Evolutionary conservation across 306 rosid genomes (phyloP).

Genomic region (Vigna nakashimae): DNA sequence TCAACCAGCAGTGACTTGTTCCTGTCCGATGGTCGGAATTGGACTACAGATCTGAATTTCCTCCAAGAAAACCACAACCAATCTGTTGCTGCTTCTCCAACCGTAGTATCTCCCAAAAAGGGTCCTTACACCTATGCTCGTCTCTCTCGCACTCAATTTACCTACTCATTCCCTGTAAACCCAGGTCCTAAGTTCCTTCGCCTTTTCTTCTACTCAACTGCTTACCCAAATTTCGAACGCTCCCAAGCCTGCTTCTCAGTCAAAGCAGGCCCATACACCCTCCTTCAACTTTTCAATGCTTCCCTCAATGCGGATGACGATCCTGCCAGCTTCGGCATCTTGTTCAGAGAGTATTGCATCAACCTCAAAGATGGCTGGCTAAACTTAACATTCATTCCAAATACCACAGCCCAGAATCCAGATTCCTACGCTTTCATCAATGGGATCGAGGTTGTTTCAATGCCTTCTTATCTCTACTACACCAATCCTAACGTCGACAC

Average conservation of each 20-base stretch:
- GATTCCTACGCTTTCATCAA: conserved; percentile 15
- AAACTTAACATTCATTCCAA: neutral
- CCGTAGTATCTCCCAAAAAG: no score
- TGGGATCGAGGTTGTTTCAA: neutral
- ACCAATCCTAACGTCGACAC: no score
- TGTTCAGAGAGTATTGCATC: conserved; percentile 46
- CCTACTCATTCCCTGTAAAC: conserved; percentile 43
- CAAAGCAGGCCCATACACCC: conserved; percentile 30
- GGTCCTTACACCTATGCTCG: conserved; percentile 31
- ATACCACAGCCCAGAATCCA: no score
- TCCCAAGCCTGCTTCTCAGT: conserved; percentile 43
- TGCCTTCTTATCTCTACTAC: neutral
- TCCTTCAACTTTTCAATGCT: conserved; percentile 47
- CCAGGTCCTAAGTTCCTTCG: conserved; percentile 42
- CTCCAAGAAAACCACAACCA: no score
- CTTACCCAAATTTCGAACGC: conserved; percentile 8
- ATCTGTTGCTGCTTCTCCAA: no score
- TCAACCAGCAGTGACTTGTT: no score
- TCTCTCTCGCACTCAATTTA: conserved; percentile 46
- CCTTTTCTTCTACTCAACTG: conserved; percentile 38
- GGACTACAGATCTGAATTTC: no score
- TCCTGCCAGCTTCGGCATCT: neutral
- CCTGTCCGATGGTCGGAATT: no score
- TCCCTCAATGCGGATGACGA: conserved; percentile 14
- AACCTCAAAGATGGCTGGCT: neutral